These are phyloP conservation scores for Fusarium beomiforme DNA, from an alignment of 2,329 filamentous ascomycete genomes.

Conservation along the genomic window DNA sequence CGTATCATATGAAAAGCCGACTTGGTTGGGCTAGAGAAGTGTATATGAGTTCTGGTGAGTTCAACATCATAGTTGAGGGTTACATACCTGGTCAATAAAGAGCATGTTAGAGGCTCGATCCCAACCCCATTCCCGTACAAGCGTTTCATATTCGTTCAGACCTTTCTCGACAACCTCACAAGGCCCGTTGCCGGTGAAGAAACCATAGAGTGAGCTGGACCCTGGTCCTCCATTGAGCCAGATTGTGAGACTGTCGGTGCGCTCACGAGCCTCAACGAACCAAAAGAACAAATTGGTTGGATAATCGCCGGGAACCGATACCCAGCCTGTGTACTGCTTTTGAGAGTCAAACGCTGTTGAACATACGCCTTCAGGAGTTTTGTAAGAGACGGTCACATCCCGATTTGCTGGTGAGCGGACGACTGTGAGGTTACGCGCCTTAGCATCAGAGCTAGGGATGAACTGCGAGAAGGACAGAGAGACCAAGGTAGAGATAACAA, in stretches of 20 bases:
- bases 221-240: slow-evolving; percentile 77
- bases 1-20: slow-evolving; percentile 74
- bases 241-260: slow-evolving; percentile 59
- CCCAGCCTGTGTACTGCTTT: slow-evolving; percentile 77
- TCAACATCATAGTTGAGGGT: neutral
- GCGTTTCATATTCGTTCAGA: slow-evolving; percentile 62
- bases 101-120: slow-evolving; percentile 65
- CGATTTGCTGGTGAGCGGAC: slow-evolving; percentile 70
- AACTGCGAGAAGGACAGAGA: slow-evolving; percentile 47
- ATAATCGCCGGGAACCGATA: slow-evolving; percentile 66
- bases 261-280: slow-evolving; percentile 58
- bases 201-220: slow-evolving; percentile 70
- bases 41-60: slow-evolving; percentile 12
- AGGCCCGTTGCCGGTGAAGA: slow-evolving; percentile 69
- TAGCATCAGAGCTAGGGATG: slow-evolving; percentile 42
- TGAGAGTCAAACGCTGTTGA: slow-evolving; percentile 71
- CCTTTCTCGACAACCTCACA: slow-evolving; percentile 61
- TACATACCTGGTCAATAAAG: slow-evolving; percentile 64
- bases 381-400: slow-evolving; percentile 75
- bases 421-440: slow-evolving; percentile 59
- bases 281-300: slow-evolving; percentile 63
- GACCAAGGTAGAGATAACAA: slow-evolving; percentile 31
- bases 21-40: slow-evolving; percentile 70
- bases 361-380: slow-evolving; percentile 68
- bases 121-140: slow-evolving; percentile 72